Base-by-base conservation (phyloP, 805 yeast species). In the Kodamaea jinghongensis region DNA sequence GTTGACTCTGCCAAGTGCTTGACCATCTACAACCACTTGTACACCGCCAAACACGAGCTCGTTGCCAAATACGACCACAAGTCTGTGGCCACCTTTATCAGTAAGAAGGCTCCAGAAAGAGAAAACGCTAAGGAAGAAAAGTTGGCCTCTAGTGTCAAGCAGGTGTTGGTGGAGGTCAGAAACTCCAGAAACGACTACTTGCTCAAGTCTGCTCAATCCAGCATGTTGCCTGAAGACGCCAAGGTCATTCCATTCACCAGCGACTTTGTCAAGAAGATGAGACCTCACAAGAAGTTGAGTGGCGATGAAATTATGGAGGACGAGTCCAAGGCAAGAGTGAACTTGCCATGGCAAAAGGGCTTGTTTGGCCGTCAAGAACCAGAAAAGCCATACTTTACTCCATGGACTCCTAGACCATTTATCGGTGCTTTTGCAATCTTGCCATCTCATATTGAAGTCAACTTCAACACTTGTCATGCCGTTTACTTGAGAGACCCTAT, bases 401-500 rank as follows among this genome's bases (percentile, higher is more conserved):
- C 99, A 38, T 93, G 97, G 97, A 76, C 82, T 44, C 95, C 96
- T 49, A 83, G 96, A 66, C 93, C 88, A 31, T 93, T 91, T 65
- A 66, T 93, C 47, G 90, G 96, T 2, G 95, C 96, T 34, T 86
- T 89, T 64, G 93, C 97, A 9, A 77, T 93, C 44, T 74, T 87
- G 54, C 99, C 99, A 20, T 82, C 86, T 47, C 98, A 93, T 63
- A 70, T 93, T 39, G 98, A 93, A 67, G 70, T 93, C 32, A 86
- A 95, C 15, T 91, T 86, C 63, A 76, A 78, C 46, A 88, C 97
- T 4, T 91, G 98, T 60, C 96, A 90, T 61, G 97, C 96, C 4
- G 85, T 93, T n/a, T 93, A 91, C 63, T 67, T 93, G 61, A 83
- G 97, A 65, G 96, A 93, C 61, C 99, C 99, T 11, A 89, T 93